Conservation (phyloP, 2,329 filamentous ascomycete genomes). For the Exophiala oligosperma region DNA sequence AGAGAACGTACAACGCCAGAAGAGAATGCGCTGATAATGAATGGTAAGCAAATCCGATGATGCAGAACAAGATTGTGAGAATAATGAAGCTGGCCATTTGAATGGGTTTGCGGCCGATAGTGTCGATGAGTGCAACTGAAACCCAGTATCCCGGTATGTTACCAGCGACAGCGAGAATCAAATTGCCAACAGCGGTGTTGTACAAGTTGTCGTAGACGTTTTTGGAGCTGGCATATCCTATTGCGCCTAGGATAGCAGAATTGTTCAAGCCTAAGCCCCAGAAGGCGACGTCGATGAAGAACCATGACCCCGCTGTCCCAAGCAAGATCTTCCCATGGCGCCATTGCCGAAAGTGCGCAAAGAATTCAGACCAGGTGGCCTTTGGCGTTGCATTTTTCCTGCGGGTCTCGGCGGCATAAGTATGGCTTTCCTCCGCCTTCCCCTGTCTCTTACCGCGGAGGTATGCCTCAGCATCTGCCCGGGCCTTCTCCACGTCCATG, state of each 20-base stretch:
- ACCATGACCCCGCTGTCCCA: constrained; percentile 34
- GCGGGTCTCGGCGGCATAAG: no score
- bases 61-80: constrained; percentile 5
- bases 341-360: constrained; percentile 33
- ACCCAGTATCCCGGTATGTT: constrained; percentile 34
- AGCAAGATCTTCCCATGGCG: constrained; percentile 34
- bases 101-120: constrained; percentile 28
- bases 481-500: no score
- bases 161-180: constrained; percentile 32
- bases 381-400: no score
- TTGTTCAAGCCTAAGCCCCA: constrained; percentile 38
- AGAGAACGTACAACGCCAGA: no score
- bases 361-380: constrained; percentile 16
- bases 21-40: no score
- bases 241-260: constrained; percentile 33
- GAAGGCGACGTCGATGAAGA: constrained; percentile 35
- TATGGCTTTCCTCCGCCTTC: no score
- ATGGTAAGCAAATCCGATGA: background rate
- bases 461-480: no score
- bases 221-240: constrained; percentile 33
- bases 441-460: no score
- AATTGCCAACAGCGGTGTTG: constrained; percentile 35
- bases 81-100: constrained; percentile 29
- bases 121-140: constrained; percentile 32
- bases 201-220: constrained; percentile 34